phyloP scores from a whole-genome alignment of 345 rosid genomes.

The Leavenworthia alabamica region DNA sequence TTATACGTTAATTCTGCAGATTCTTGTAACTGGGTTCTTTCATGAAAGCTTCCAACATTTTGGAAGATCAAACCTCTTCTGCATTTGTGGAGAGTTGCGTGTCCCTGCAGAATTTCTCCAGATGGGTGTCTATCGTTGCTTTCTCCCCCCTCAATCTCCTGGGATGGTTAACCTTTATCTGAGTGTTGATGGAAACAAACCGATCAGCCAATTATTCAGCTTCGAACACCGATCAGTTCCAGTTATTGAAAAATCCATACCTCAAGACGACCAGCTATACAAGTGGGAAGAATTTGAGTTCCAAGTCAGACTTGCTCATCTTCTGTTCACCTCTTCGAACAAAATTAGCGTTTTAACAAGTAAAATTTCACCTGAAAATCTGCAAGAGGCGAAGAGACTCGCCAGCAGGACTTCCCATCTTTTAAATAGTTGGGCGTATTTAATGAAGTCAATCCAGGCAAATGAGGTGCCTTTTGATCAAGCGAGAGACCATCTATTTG shows the following conservation, averaged over 20 bases:
- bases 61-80: constrained; percentile 53
- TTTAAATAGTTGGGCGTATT: constrained; percentile 55
- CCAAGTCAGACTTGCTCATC: constrained; percentile 71
- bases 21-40: constrained; percentile 70
- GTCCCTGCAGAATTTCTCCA: constrained; percentile 59
- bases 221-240: constrained; percentile 57
- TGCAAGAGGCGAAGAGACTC: constrained; percentile 73
- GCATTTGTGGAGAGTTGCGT: constrained; percentile 67
- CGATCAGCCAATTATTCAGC: constrained; percentile 67
- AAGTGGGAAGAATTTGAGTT: constrained; percentile 67
- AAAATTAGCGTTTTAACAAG: constrained; percentile 48
- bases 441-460: constrained; percentile 57
- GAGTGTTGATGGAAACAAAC: constrained; percentile 71
- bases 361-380: constrained; percentile 45
- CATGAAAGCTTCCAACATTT: constrained; percentile 50
- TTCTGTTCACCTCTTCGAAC: constrained; percentile 70
- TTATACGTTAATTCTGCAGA: constrained; percentile 34
- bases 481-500: constrained; percentile 65
- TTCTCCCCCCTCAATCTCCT: constrained; percentile 57
- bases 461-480: constrained; percentile 42
- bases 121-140: constrained; percentile 80
- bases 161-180: constrained; percentile 66
- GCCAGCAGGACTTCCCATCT: constrained; percentile 45
- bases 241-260: constrained; percentile 23
- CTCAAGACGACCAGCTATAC: constrained; percentile 34